phyloP scores from a whole-genome alignment of 1,284 basidiomycete species.

The Phlebopus sp. region DNA sequence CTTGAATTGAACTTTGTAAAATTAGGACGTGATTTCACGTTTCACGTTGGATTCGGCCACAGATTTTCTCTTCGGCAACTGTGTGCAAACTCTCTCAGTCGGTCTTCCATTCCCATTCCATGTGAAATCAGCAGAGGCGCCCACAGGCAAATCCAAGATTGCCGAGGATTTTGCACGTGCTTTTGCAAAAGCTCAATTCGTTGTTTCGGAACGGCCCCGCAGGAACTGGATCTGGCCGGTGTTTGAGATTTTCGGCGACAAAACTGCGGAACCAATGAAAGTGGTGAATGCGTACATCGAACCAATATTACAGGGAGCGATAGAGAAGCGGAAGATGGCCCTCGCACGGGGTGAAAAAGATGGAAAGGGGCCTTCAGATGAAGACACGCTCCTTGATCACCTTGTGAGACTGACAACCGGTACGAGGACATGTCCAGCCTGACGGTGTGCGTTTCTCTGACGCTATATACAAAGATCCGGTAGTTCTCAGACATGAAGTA shows the following conservation, averaged over 20 bases:
- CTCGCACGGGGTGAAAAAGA: constrained; percentile 11
- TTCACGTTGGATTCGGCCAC: constrained; percentile 57
- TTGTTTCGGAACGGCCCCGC: constrained; percentile 38
- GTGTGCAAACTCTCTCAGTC: constrained; percentile 39
- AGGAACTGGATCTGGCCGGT: constrained; percentile 47
- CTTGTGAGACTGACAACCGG: constrained; percentile 23
- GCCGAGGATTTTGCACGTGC: constrained; percentile 29
- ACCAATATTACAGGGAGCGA: constrained; percentile 47
- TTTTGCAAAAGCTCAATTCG: constrained; percentile 37
- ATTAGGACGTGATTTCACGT: constrained; percentile 37
- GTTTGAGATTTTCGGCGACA: constrained; percentile 46
- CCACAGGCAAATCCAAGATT: constrained; percentile 1
- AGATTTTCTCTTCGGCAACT: constrained; percentile 52
- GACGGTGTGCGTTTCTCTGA: not conserved
- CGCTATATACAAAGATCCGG: constrained; percentile 23
- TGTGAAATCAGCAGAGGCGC: constrained; percentile 14
- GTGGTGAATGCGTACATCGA: constrained; percentile 49
- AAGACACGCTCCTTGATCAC: constrained; percentile 25
- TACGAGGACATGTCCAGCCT: not conserved
- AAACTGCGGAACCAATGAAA: constrained; percentile 43
- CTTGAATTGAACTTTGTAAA: not conserved
- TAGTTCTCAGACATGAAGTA: constrained; percentile 43
- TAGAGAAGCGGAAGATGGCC: constrained; percentile 35
- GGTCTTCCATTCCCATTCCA: constrained; percentile 45
- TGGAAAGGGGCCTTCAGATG: constrained; percentile 6